Evolutionary conservation across 2,329 filamentous ascomycete genomes (phyloP), one percentile per base, ranked within the genome.

Genomic region (Aspergillus melleus): DNA sequence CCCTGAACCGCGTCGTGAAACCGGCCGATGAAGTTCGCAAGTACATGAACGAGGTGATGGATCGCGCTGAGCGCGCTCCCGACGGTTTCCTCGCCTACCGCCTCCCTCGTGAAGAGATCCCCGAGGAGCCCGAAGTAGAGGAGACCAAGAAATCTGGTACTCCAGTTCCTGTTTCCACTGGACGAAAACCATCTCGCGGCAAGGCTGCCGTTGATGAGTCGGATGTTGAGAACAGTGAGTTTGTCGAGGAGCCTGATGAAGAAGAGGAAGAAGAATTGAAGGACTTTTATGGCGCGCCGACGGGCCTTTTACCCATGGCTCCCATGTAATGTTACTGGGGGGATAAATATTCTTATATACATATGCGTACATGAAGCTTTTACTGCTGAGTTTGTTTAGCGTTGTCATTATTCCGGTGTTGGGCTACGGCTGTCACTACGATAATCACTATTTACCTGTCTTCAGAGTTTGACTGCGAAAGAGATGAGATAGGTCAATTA

Each of bases 11-110:
- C 20, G 83, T 85, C 56, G 82, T 88, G 20, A 84, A 83, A 59
- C 79, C 83, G 2, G 71, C 79, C 3, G 78, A 81, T 1, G 82
- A 84, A 64, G 83, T 84, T 3, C 77, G 80, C 61, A 79, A 78
- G 62, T 79, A 83, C 64, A 85, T 86, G 84, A 80, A 84, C 58
- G 79, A 81, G 22, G 73, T 84, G 14, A 87, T 88, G 77, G 80
- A 83, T 64, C 80, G 80, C 3, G 83, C 83, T 54, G 79, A 81
- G 61, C 77, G 83, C 16, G 84, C 84, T 0, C 83, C 84, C 3
- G 80, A 82, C 58, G 81, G 81, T 5, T 83, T 82, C 68, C 75
- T 88, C 9, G 84, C 84, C 1, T 76, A 86, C 56, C 79, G 83
- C 52, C 71, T 88, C 52, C 86, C 86, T 3, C 71, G 71, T 6